phyloP scores from a whole-genome alignment of 73 alveolate species.

The Tetrahymena malaccensis region DNA sequence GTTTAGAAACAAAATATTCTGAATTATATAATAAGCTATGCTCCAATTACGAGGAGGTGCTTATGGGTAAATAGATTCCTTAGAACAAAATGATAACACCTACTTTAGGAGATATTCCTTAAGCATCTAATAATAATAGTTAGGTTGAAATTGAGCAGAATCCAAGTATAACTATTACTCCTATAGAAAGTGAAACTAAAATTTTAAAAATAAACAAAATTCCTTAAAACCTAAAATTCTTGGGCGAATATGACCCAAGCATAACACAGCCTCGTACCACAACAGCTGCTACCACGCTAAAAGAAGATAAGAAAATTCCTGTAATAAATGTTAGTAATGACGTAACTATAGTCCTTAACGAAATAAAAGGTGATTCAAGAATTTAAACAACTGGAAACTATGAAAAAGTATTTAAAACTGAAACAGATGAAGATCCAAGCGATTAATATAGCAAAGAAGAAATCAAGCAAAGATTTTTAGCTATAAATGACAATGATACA shows the following conservation, averaged over 20 bases:
- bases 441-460: not conserved
- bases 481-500: not conserved
- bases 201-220: not conserved
- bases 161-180: not conserved
- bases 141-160: not conserved
- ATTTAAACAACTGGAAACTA: not conserved
- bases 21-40: not conserved
- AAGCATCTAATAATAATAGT: not conserved
- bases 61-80: not conserved
- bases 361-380: not conserved
- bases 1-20: not conserved
- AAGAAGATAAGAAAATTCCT: not conserved
- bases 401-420: not conserved
- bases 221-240: not conserved
- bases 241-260: not conserved
- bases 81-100: not conserved
- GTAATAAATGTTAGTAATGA: not conserved
- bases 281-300: not conserved
- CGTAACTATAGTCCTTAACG: not conserved
- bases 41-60: not conserved
- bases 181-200: not conserved
- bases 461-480: not conserved
- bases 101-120: not conserved
- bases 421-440: not conserved
- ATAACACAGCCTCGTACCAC: not conserved